Base-by-base conservation (phyloP, 345 rosid species). In the Sisymbrium irio region DNA sequence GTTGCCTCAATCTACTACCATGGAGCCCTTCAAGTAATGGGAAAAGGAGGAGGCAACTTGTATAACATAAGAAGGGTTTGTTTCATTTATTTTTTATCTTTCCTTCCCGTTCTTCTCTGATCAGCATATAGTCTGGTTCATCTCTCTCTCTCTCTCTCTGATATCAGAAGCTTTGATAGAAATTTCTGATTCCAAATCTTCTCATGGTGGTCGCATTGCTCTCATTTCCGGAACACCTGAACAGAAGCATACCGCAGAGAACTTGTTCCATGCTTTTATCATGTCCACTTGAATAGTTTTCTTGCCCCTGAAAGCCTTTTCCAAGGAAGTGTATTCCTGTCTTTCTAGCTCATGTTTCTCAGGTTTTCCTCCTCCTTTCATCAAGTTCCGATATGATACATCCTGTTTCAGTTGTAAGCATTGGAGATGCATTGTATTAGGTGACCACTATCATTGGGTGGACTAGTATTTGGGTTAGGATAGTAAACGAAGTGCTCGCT, bases 81-180 rank as follows among this genome's bases (percentile, higher is more conserved):
- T 79, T 73, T 70, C 36, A 63, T 69, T 32, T 11, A 7, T 47
- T 46, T 67, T 69, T 65, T 39, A 10, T 28, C 18, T 50, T 69
- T 65, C 27, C 33, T 64, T 72, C 61, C 51, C 37, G 6, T 65
- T 60, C 15, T 39, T 65, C 62, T 42, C 58, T 60, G 19, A 71
- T 59, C 58, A 40, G 14, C 55, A n/a, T 65, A 65, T 65, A 65
- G 19, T 72, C 47, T 45, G 13, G 0, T 13, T 64, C 39, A 9
- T 22, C 3, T 22, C 25, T 22, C n/a, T n/a, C n/a, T n/a, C 25
- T 12, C 39, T 57, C 32, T 85, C 79, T 78, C 90, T 92, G 99
- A 88, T 95, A 80, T 95, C 99, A n/a, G 99, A 98, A 83, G 99
- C 99, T 56, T 76, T 82, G 81, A 78, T 95, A 80, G 99, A 90